phyloP scores from a whole-genome alignment of 1,284 basidiomycete species.

The Lentinula novae-zelandiae region DNA sequence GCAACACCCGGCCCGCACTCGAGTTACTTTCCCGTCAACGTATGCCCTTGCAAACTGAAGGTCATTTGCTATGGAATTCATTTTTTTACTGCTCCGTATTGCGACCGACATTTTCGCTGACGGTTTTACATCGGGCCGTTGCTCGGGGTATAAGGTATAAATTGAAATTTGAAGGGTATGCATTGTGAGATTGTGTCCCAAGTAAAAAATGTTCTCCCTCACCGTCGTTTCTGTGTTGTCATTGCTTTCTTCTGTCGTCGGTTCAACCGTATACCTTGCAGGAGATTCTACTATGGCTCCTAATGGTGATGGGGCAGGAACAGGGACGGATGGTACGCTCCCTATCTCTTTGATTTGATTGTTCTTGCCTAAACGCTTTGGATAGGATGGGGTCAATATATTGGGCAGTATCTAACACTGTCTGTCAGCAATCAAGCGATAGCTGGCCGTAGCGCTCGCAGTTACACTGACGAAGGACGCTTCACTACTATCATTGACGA shows the following conservation, averaged over 20 bases:
- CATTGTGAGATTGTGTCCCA: not conserved
- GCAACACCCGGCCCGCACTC: not conserved
- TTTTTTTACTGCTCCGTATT: not conserved
- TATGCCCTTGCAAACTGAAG: not conserved
- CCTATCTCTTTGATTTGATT: not conserved
- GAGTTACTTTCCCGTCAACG: not conserved
- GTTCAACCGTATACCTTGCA: slow-evolving; percentile 40
- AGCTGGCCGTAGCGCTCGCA: slow-evolving; percentile 42
- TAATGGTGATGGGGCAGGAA: slow-evolving; percentile 30
- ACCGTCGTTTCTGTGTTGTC: slow-evolving; percentile 1
- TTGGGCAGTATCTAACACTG: slow-evolving; percentile 37
- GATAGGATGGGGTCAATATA: slow-evolving; percentile 43
- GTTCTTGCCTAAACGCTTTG: not conserved
- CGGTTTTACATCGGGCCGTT: slow-evolving; percentile 5
- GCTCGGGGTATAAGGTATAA: not conserved
- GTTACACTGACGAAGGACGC: slow-evolving; percentile 42
- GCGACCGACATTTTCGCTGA: not conserved
- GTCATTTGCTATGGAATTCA: not conserved
- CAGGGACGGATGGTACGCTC: slow-evolving; percentile 18
- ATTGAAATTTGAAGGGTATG: not conserved
- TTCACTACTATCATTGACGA: slow-evolving; percentile 37
- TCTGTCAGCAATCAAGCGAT: slow-evolving; percentile 43
- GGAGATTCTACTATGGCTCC: slow-evolving; percentile 45
- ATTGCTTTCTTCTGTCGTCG: slow-evolving; percentile 7
- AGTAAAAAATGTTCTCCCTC: slow-evolving; percentile 14